Evolutionary conservation across 345 rosid genomes (phyloP), one percentile per base, ranked within the genome.

Genomic region (Lepidium aucheri): DNA sequence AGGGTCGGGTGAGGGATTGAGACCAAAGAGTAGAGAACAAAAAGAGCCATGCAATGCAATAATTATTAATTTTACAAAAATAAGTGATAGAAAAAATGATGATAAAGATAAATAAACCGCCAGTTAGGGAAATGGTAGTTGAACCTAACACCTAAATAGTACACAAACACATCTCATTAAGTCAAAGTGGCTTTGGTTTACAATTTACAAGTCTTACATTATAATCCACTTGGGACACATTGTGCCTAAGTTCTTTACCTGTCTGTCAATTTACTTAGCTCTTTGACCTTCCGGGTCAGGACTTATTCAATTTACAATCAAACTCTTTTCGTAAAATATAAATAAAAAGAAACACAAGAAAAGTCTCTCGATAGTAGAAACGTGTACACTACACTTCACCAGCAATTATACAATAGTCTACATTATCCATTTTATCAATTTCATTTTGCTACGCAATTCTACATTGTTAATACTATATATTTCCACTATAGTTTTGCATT

Each of bases 61-160:
- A 8, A 17, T n/a, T 26, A 1, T 15, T 12, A 16, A 28, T 26
- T 2, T 26, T 26, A 26, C 30, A 26, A 26, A 26, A 26, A 26
- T 4, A 26, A 26, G 6, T n/a, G 14, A 2, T 15, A 26, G 24
- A 28, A 40, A 39, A 17, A 13, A 32, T 33, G 38, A 60, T 32
- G 4, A 52, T 52, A 5, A 22, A 69, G 38, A 26, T 47, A 50
- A 69, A 60, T 60, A 22, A 53, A 61, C 22, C 15, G 16, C 67
- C 39, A 15, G 74, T 63, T 71, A 71, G 43, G 75, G 69, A 32
- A 56, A 26, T 64, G 70, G 76, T 72, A 72, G 70, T 64, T 64
- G 76, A 72, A 72, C 65, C 76, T 64, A 72, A 72, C 75, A 71
- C 17, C 36, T 18, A 33, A 20, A 43, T 26, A 26, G 9, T 14